phyloP scores from a whole-genome alignment of 179 eudicot species.

The Silene coronaria region DNA sequence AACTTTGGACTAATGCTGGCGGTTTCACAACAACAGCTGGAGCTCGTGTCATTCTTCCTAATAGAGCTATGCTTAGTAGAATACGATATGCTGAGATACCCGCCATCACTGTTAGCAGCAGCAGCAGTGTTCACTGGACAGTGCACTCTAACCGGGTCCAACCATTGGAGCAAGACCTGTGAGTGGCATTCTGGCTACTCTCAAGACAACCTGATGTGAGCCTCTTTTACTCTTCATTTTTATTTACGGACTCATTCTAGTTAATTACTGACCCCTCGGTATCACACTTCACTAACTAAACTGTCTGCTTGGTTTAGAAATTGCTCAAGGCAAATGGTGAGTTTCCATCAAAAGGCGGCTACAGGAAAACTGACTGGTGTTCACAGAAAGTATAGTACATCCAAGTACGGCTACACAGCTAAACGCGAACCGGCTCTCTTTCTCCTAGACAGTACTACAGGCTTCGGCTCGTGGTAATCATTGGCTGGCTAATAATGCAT shows the following conservation, averaged over 20 bases:
- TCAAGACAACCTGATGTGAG: slow-evolving; percentile 41
- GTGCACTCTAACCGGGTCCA: slow-evolving; percentile 41
- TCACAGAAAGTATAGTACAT: slow-evolving; percentile 65
- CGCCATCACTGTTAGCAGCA: slow-evolving; percentile 56
- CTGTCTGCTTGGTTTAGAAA: slow-evolving; percentile 26
- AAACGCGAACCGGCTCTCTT: slow-evolving; percentile 55
- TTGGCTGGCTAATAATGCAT: not conserved
- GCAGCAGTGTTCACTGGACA: slow-evolving; percentile 59
- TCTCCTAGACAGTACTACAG: slow-evolving; percentile 30
- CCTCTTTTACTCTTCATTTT: not conserved
- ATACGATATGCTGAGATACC: slow-evolving; percentile 51
- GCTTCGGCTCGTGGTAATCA: slow-evolving; percentile 20
- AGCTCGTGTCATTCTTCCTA: slow-evolving; percentile 36
- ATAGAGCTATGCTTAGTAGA: slow-evolving; percentile 50
- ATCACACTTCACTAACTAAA: no score
- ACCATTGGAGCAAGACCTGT: slow-evolving; percentile 47
- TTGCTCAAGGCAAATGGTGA: slow-evolving; percentile 41
- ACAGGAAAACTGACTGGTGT: slow-evolving; percentile 79
- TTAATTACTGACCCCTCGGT: no score
- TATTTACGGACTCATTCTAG: not conserved
- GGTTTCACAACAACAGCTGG: slow-evolving; percentile 42
- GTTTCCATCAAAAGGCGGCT: slow-evolving; percentile 61
- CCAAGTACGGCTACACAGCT: slow-evolving; percentile 64
- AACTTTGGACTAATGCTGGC: no score
- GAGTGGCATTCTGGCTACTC: slow-evolving; percentile 46